Base-by-base conservation (phyloP, 345 rosid genomes). In the Erucastrum elatum region DNA sequence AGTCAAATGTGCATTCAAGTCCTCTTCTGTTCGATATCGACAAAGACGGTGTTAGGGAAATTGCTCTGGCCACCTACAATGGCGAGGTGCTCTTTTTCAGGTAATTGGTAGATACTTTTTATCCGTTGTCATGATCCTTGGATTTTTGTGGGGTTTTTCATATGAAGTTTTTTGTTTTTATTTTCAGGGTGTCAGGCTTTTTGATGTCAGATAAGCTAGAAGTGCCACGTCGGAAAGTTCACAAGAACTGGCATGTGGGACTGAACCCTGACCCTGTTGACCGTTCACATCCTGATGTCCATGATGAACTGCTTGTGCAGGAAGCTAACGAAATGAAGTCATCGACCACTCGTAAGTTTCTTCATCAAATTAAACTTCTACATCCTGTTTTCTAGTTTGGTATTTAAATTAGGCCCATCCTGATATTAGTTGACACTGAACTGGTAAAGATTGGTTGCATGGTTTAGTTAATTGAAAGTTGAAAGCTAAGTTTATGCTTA, bases 81-180 rank as follows among this genome's bases (percentile, higher is more conserved):
- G 99, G 97, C 9, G 97, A 93, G 75, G 95, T 96, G 67, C 84
- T 91, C 58, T 96, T 93, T 82, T 96, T 96, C 86, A 93, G 99
- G 99, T 91, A 82, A 58, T 83, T 81, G 49, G 11, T 41, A 41
- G 49, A 41, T 41, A 3, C n/a, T 8, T 39, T 39, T 31, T 31
- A 8, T 39, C 44, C 9, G 44, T 39, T 39, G 51, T 64, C 73
- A 30, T 77, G 26, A 26, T 74, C 51, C 46, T 46, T 67, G 25
- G 49, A 71, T 35, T 26, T 64, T 46, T 30, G 1, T 64, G 55
- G 55, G 58, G 44, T n/a, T 64, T 64, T 79, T 11, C 12, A 7
- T 63, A 51, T 70, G 59, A 65, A 17, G 49, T 12, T 29, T 64
- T 71, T 29, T 29, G n/a, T 29, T 29, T 29, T 41, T 41, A 13